Evolutionary conservation across 2,329 filamentous ascomycete species (phyloP).

Genomic region (Epichloe festucae): DNA sequence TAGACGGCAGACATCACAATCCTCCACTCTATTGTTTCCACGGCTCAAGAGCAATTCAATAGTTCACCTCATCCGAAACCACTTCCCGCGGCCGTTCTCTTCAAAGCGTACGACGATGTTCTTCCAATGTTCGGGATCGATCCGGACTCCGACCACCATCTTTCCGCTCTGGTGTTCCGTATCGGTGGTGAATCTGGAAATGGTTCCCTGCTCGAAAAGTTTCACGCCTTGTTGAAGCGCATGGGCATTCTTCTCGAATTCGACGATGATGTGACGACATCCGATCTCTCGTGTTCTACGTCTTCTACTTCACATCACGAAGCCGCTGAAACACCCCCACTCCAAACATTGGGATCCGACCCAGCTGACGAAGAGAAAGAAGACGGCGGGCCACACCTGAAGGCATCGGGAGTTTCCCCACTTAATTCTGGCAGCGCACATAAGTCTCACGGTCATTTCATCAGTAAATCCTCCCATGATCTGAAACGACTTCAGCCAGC

Average conservation of each 20-base stretch:
- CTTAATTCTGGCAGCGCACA: not conserved
- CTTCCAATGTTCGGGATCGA: slow-evolving; percentile 59
- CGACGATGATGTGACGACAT: slow-evolving; percentile 20
- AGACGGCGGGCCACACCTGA: not conserved
- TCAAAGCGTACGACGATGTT: slow-evolving; percentile 66
- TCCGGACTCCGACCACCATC: slow-evolving; percentile 59
- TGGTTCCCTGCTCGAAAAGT: slow-evolving; percentile 51
- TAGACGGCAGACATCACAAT: slow-evolving; percentile 58
- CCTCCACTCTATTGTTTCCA: slow-evolving; percentile 62
- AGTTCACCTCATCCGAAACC: slow-evolving; percentile 45
- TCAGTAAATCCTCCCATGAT: not conserved
- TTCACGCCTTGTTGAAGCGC: slow-evolving; percentile 51
- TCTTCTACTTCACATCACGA: not conserved
- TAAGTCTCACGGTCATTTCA: not conserved
- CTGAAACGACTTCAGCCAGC: not conserved
- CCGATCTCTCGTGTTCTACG: not conserved
- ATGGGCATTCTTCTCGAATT: slow-evolving; percentile 63
- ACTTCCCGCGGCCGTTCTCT: slow-evolving; percentile 64
- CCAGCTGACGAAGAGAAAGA: not conserved
- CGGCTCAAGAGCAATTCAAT: slow-evolving; percentile 53
- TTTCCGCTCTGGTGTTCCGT: slow-evolving; percentile 67
- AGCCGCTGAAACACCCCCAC: not conserved
- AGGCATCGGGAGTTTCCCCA: not conserved
- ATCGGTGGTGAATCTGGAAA: slow-evolving; percentile 54
- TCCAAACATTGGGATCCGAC: not conserved